Percentiles rank a stretch among this genome's conserved stretches.
phyloP scores from a whole-genome alignment of 192 early-diverging fungal genomes.

The Coemansia sp. region DNA sequence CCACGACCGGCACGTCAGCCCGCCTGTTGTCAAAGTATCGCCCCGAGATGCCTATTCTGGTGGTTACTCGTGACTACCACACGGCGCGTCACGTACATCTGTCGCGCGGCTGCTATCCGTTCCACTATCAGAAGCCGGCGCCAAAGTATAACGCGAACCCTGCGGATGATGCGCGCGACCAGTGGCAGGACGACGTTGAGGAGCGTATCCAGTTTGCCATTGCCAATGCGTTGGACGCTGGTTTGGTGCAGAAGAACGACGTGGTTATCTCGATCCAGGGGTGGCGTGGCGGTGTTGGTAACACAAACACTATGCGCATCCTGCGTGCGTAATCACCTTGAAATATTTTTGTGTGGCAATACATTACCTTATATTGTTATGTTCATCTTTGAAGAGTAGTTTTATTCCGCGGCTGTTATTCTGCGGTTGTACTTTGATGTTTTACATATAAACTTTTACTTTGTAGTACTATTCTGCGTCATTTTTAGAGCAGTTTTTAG shows the following conservation, averaged over 20 bases:
- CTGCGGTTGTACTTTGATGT: no score
- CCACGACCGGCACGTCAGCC: constrained; percentile 88
- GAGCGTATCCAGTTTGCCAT: constrained; percentile 74
- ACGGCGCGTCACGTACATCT: constrained; percentile 76
- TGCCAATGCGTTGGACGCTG: constrained; percentile 67
- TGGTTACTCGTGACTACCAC: constrained; percentile 78
- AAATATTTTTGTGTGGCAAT: no score
- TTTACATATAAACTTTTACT: no score
- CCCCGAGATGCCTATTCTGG: constrained; percentile 87
- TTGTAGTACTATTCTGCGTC: no score
- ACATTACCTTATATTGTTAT: no score
- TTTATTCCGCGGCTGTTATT: no score
- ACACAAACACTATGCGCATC: constrained; percentile 83
- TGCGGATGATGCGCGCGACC: constrained; percentile 51
- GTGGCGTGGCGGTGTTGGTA: constrained; percentile 74
- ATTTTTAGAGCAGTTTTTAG: no score
- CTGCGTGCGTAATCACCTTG: constrained; percentile 52
- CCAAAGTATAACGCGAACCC: constrained; percentile 35
- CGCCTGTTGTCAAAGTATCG: constrained; percentile 92
- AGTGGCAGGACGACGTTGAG: constrained; percentile 86
- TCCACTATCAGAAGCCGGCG: constrained; percentile 62
- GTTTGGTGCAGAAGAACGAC: constrained; percentile 65
- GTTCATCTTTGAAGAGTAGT: no score
- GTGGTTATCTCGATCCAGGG: constrained; percentile 77
- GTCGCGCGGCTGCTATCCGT: constrained; percentile 79